Conservation (phyloP, 2,329 filamentous ascomycete genomes). For the Sclerotinia sclerotiorum region DNA sequence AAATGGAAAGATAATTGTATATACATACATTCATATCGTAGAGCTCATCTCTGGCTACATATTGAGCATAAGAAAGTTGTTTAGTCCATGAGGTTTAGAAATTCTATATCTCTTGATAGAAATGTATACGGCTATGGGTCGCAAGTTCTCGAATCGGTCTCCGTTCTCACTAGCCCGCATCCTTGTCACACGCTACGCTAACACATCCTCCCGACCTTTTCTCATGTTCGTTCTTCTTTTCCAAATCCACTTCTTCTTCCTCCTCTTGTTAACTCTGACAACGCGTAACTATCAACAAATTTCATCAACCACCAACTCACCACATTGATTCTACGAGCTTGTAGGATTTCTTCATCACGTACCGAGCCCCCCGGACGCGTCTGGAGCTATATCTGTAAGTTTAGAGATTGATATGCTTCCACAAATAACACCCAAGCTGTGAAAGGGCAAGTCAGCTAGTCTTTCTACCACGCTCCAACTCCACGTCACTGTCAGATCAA, state of each 20-base stretch:
- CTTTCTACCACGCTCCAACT: conserved; percentile 2
- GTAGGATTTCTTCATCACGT: conserved; percentile 32
- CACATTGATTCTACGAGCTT: conserved; percentile 39
- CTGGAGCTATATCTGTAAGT: conserved; percentile 37
- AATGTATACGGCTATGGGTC: conserved; percentile 19
- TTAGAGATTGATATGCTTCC: conserved; percentile 27
- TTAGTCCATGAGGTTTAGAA: background rate
- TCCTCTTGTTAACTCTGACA: conserved; percentile 40
- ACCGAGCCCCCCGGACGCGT: conserved; percentile 35
- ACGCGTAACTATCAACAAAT: conserved; percentile 30
- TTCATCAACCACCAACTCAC: conserved; percentile 34
- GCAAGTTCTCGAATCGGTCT: conserved; percentile 22
- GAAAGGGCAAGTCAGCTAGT: conserved; percentile 9
- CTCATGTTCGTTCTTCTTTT: conserved; percentile 22
- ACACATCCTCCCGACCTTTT: conserved; percentile 21
- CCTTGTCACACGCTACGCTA: conserved; percentile 35
- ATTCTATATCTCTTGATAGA: background rate
- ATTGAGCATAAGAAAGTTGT: conserved; percentile 65
- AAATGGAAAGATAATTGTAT: conserved; percentile 30
- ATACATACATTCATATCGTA: conserved; percentile 44
- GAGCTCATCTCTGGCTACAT: conserved; percentile 48
- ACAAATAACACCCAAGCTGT: background rate
- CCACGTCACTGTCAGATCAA: conserved; percentile 23
- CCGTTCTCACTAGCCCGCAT: conserved; percentile 20
- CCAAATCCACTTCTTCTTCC: conserved; percentile 39